Conservation (phyloP, 768 basidiomycete genomes). For the Mrakia gelida region DNA sequence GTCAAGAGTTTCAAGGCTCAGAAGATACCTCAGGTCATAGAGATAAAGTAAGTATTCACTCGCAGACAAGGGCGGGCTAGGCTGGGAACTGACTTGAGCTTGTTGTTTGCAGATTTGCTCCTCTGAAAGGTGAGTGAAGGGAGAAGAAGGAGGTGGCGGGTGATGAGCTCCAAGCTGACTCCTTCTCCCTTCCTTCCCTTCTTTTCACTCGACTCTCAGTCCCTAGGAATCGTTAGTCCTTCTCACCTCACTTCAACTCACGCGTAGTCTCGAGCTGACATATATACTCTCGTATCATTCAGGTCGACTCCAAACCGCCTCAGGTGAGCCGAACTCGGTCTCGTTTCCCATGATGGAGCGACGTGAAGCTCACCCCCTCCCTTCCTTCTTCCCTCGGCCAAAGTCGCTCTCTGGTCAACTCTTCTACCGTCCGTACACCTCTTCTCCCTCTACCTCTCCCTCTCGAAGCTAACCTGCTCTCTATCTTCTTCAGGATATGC, state of each 20-base stretch:
- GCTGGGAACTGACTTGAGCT: background rate
- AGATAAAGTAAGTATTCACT: slow-evolving; percentile 28
- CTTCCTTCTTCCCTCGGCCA: background rate
- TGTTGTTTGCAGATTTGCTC: slow-evolving; percentile 26
- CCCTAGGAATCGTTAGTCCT: slow-evolving; percentile 25
- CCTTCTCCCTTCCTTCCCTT: too few species aligned
- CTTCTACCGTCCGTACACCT: slow-evolving; percentile 10
- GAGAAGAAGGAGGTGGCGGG: background rate
- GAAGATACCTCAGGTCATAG: slow-evolving; percentile 24
- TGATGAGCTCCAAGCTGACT: background rate
- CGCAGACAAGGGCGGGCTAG: background rate
- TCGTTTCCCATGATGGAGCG: background rate
- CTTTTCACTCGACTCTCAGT: slow-evolving; percentile 8
- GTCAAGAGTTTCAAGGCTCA: slow-evolving; percentile 9
- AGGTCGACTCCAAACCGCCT: slow-evolving; percentile 31
- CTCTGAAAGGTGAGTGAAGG: slow-evolving; percentile 26
- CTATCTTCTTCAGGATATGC: slow-evolving; percentile 13
- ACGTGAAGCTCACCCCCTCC: too few species aligned
- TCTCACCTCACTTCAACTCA: background rate
- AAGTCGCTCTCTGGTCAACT: slow-evolving; percentile 32
- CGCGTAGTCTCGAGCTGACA: background rate
- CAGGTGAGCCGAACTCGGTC: slow-evolving; percentile 4
- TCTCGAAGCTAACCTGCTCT: background rate
- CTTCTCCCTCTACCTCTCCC: background rate
- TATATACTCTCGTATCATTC: background rate